phyloP scores from a whole-genome alignment of 352 stramenopile genomes.

The Phytophthora palmivora region DNA sequence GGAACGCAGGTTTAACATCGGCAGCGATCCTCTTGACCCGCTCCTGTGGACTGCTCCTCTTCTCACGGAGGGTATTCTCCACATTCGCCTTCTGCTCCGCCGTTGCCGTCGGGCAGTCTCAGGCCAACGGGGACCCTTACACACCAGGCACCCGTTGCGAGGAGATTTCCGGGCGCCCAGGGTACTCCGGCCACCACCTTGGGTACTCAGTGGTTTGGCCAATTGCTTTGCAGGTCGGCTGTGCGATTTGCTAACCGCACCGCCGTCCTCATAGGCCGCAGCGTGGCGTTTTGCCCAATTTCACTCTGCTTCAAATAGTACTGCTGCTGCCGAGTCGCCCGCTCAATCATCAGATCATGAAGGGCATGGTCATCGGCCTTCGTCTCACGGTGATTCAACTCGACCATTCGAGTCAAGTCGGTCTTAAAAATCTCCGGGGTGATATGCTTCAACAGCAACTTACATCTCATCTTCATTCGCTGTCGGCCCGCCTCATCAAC shows the following conservation, averaged over 20 bases:
- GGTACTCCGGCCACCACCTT: no score
- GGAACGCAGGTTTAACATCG: not conserved
- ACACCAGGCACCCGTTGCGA: not conserved
- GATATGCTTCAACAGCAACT: not conserved
- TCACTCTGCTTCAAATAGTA: conserved; percentile 17
- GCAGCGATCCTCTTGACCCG: conserved; percentile 1
- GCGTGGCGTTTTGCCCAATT: no score
- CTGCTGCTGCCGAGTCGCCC: conserved; percentile 8
- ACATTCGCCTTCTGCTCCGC: conserved; percentile 2
- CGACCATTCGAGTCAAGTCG: conserved; percentile 5
- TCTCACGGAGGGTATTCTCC: conserved; percentile 2
- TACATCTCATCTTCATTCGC: conserved; percentile 1
- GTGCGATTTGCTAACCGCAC: no score
- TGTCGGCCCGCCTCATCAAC: not conserved
- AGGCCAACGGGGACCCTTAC: conserved; percentile 1
- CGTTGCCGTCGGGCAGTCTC: not conserved
- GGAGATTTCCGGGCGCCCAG: not conserved
- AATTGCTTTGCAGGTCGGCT: no score
- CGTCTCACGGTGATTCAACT: conserved; percentile 5
- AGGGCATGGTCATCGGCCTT: conserved; percentile 19
- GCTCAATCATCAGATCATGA: conserved; percentile 7
- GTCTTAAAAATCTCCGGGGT: conserved; percentile 5
- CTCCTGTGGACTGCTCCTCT: not conserved
- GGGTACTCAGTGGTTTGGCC: no score
- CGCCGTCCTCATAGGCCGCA: no score